Conservation (phyloP, 352 stramenopile species). For the Bremia lactucae region DNA sequence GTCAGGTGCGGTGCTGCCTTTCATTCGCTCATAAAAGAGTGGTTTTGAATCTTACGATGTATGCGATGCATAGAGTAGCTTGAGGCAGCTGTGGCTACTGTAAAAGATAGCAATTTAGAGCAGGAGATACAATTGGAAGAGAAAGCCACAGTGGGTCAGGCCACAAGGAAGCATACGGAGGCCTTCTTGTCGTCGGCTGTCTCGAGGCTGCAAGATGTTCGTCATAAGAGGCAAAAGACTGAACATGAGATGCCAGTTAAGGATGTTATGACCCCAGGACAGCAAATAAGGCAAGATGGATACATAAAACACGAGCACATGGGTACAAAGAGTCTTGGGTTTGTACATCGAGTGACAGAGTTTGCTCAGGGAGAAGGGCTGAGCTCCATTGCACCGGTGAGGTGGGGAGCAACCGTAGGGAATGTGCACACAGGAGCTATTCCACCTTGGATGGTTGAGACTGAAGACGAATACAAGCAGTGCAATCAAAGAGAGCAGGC, state of each 20-base stretch:
- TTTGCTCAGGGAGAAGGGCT: slow-evolving; percentile 31
- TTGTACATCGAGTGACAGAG: slow-evolving; percentile 42
- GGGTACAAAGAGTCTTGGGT: slow-evolving; percentile 46
- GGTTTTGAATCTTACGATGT: slow-evolving; percentile 1
- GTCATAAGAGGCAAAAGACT: slow-evolving; percentile 1
- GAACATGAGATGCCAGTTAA: not conserved
- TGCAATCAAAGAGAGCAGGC: slow-evolving; percentile 30
- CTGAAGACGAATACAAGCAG: slow-evolving; percentile 58
- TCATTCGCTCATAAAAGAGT: no score
- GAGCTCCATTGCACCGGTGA: slow-evolving; percentile 26
- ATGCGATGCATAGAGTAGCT: slow-evolving; percentile 9
- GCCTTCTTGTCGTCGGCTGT: slow-evolving; percentile 36
- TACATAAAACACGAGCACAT: slow-evolving; percentile 38
- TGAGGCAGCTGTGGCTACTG: not conserved
- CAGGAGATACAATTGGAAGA: not conserved
- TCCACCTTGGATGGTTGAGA: slow-evolving; percentile 64
- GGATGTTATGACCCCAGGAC: slow-evolving; percentile 1
- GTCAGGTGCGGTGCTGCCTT: slow-evolving; percentile 20
- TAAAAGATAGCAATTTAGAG: not conserved
- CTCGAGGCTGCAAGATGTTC: slow-evolving; percentile 22
- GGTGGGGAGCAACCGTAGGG: slow-evolving; percentile 29
- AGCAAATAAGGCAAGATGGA: slow-evolving; percentile 34
- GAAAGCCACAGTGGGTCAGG: not conserved
- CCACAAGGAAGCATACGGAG: slow-evolving; percentile 6
- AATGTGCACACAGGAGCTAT: slow-evolving; percentile 60